Base-by-base conservation (phyloP, 1,284 basidiomycete genomes). In the Tylopilus sp. region DNA sequence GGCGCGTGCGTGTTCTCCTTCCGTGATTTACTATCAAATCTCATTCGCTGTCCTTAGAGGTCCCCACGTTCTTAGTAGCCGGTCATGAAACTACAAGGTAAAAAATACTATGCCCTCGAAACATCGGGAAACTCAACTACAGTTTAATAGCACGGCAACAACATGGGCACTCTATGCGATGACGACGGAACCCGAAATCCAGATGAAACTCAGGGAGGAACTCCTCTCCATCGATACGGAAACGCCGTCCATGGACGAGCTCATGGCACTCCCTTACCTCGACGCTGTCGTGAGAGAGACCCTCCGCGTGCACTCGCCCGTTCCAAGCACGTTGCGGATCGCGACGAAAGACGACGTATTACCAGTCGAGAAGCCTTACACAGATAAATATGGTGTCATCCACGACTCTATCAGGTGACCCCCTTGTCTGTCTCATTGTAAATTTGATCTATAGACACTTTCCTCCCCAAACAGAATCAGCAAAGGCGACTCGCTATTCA, bases 41-140 rank as follows among this genome's bases (percentile, higher is more conserved):
- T 25, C 8, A 5, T 32, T 1, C 14, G 7, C 25, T 24, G 5
- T 31, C 25, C 19, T 14, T 20, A 75, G 76, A 77, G 67, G 64
- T 77, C 20, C 70, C 67, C 3, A 69, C 65, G 8, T 62, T 55
- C 43, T 31, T 88, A 9, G 72, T 82, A 10, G 84, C 85, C 5
- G 91, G 92, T 1, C 88, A 92, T 66, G 92, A 93, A 67, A 93
- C 92, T 0, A 86, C 84, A 0, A 83, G 85, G 81, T 80, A 61
- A 14, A 51, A 24, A 39, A 6, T 15, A 7, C 8, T 14, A 0
- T 31, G 15, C 35, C 17, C 5, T 6, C 9, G 2, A 36, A 22
- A 17, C 22, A 11, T 35, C 14, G 24, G 15, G 24, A 7, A 14
- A 35, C 20, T 28, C 28, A 24, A 51, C 5, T 14, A 10, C 5